These are phyloP conservation scores for Nakaseomyces uthaithaninus DNA, from an alignment of 1,139 yeast genomes.

Conservation along the genomic window DNA sequence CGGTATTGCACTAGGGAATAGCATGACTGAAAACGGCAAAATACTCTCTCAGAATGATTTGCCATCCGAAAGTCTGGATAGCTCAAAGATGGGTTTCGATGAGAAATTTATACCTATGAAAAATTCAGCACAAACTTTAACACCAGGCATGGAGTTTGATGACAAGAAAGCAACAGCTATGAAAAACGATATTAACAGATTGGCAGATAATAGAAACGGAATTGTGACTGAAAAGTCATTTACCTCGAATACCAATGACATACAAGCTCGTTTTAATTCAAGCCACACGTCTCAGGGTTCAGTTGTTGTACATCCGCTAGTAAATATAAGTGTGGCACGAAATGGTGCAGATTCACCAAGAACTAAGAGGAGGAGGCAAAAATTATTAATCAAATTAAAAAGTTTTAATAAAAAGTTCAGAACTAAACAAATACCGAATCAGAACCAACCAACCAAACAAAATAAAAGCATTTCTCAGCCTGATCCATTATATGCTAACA, in stretches of 20 bases:
- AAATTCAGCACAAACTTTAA: slow-evolving; percentile 30
- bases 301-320: slow-evolving; percentile 3
- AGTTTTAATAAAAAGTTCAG: neutral
- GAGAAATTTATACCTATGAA: slow-evolving; percentile 24
- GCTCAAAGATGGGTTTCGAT: neutral
- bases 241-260: neutral
- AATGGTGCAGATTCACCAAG: neutral
- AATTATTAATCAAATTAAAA: neutral
- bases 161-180: neutral
- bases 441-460: neutral
- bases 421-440: neutral
- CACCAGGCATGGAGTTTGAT: slow-evolving; percentile 25
- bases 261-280: slow-evolving; percentile 1
- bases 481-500: neutral
- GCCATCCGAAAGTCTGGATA: neutral
- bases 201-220: neutral
- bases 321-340: neutral
- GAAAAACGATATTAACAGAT: slow-evolving; percentile 7
- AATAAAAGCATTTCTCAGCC: neutral
- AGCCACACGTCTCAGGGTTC: slow-evolving; percentile 1
- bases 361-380: slow-evolving; percentile 2
- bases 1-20: slow-evolving; percentile 19
- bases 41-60: neutral
- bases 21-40: neutral
- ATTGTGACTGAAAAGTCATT: too few relatives aligned